phyloP scores from a whole-genome alignment of 306 rosid genomes.

The Hippophae rhamnoides region DNA sequence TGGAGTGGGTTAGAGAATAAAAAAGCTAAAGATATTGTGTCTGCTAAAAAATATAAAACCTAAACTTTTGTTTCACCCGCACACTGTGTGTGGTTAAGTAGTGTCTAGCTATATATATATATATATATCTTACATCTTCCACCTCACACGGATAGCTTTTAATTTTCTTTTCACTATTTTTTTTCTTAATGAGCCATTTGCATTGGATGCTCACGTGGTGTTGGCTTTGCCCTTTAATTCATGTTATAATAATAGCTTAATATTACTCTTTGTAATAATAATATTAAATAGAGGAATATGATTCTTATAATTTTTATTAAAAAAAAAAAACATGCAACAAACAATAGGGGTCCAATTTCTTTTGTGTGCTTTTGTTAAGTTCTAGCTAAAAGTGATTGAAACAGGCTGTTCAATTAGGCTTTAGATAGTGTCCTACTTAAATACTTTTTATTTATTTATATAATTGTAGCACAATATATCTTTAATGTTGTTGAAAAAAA shows the following conservation, averaged over 20 bases:
- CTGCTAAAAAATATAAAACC: conserved; percentile 25
- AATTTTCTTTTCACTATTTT: conserved; percentile 36
- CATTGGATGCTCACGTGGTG: conserved; percentile 46
- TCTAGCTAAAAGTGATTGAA: conserved; percentile 23
- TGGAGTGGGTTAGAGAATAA: conserved; percentile 8
- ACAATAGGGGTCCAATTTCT: conserved; percentile 27
- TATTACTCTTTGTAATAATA: not conserved
- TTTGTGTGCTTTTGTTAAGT: conserved; percentile 15
- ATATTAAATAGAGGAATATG: conserved; percentile 17
- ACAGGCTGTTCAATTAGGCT: conserved; percentile 22
- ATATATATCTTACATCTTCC: conserved; percentile 27
- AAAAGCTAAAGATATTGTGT: conserved; percentile 26
- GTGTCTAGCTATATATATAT: not conserved
- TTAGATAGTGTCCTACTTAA: conserved; percentile 3
- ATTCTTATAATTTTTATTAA: conserved; percentile 14
- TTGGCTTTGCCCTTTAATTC: not conserved
- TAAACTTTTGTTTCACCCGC: conserved; percentile 34
- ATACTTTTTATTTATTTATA: conserved; percentile 1
- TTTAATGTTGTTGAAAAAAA: conserved; percentile 35
- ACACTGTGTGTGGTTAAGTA: conserved; percentile 6
- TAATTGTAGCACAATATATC: conserved; percentile 23
- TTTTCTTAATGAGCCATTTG: conserved; percentile 19
- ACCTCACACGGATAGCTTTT: conserved; percentile 23
- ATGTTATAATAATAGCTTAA: not conserved
- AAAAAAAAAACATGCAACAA: conserved; percentile 5